These are phyloP conservation scores for Myxozyma kluyveri DNA, from an alignment of 805 yeast genomes.

Conservation along the genomic window DNA sequence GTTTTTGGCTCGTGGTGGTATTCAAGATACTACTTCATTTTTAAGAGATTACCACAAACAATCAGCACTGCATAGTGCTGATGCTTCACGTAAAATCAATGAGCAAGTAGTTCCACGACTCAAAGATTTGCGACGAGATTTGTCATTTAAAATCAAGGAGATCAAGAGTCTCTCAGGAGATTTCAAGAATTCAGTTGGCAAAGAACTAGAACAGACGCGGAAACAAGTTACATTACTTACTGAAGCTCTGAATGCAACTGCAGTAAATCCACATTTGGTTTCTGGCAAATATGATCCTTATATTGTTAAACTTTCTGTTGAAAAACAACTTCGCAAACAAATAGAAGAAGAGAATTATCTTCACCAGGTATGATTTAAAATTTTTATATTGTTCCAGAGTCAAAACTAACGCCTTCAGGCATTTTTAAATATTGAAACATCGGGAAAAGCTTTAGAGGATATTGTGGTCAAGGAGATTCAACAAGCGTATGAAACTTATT, in stretches of 20 bases:
- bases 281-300: constrained; percentile 74
- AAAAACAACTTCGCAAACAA: constrained; percentile 73
- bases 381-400: not conserved
- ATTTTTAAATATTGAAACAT: constrained; percentile 75
- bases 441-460: constrained; percentile 84
- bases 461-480: constrained; percentile 86
- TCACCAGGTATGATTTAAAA: constrained; percentile 45
- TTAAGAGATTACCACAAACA: constrained; percentile 51
- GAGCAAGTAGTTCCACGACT: constrained; percentile 62
- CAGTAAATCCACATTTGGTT: constrained; percentile 45
- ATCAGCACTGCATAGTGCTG: constrained; percentile 56
- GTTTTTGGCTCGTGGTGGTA: constrained; percentile 41
- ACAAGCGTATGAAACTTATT: constrained; percentile 63
- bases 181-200: constrained; percentile 70
- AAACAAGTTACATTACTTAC: constrained; percentile 36
- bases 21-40: constrained; percentile 32
- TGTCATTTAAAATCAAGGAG: constrained; percentile 80
- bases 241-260: constrained; percentile 52
- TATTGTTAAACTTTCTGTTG: constrained; percentile 65
- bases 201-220: constrained; percentile 50
- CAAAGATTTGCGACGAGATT: constrained; percentile 58
- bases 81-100: constrained; percentile 59
- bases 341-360: constrained; percentile 79
- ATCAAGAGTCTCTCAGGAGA: constrained; percentile 79
- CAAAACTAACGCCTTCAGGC: constrained; percentile 48